A percentile compares a stretch with the other conserved stretches of the same genome.
These are phyloP conservation scores for Gloeophyllum trabeum DNA, from an alignment of 768 basidiomycete genomes.

Conservation along the genomic window DNA sequence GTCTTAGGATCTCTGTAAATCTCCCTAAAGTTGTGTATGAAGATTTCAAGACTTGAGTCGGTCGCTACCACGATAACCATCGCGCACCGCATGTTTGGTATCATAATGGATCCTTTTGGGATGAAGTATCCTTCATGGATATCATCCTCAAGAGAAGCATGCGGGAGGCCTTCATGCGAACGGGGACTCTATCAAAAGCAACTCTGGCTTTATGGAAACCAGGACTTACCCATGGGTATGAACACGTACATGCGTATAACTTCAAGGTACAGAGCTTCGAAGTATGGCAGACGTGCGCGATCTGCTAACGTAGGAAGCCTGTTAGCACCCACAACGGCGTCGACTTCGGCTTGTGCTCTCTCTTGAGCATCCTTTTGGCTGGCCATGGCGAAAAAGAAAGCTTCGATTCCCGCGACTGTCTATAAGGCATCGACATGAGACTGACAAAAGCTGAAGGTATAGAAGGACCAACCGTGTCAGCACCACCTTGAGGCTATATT, in stretches of 20 bases:
- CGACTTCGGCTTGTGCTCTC: background rate
- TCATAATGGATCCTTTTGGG: no score
- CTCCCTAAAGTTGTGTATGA: slow-evolving; percentile 10
- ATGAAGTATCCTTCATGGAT: no score
- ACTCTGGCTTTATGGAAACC: no score
- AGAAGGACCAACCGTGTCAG: background rate
- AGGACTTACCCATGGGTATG: no score
- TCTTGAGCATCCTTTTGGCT: background rate
- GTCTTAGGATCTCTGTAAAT: slow-evolving; percentile 16
- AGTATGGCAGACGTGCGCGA: background rate
- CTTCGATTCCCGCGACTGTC: background rate
- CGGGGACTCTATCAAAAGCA: no score
- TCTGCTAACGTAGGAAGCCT: background rate
- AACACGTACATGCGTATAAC: no score
- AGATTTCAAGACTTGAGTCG: slow-evolving; percentile 3
- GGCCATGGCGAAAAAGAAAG: background rate
- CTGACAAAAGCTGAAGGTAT: background rate
- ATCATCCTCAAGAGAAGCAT: no score
- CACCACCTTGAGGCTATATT: background rate
- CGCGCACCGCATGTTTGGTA: no score
- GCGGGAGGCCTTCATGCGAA: no score
- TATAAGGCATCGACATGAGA: background rate
- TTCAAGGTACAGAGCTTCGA: background rate
- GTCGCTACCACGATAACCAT: no score
- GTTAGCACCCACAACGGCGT: background rate